Percentiles rank a stretch among this genome's conserved stretches.
Conservation (phyloP, 2,329 filamentous ascomycete species). For the Aspergillus nomiae region DNA sequence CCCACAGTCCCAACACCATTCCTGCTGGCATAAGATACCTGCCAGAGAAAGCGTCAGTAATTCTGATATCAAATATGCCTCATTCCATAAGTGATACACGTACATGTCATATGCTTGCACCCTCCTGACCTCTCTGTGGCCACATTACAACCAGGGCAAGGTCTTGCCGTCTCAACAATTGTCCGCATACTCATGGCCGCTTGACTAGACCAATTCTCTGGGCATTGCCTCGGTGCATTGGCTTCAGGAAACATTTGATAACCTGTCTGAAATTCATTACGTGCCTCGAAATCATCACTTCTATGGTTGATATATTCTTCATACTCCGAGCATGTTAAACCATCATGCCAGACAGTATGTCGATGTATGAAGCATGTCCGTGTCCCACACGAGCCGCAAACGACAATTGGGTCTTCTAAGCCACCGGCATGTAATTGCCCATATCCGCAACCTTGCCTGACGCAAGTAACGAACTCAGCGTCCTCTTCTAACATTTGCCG, state of each 20-base stretch:
- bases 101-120: slow-evolving; percentile 22
- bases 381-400: slow-evolving; percentile 19
- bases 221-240: neutral
- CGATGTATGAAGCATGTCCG: slow-evolving; percentile 22
- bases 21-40: slow-evolving; percentile 18
- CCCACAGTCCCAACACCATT: slow-evolving; percentile 25
- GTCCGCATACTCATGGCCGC: slow-evolving; percentile 9
- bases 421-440: slow-evolving; percentile 22
- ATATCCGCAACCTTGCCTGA: slow-evolving; percentile 17
- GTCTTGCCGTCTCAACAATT: slow-evolving; percentile 11
- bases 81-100: neutral
- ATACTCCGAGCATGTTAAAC: slow-evolving; percentile 20
- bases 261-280: neutral
- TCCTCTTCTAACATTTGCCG: slow-evolving; percentile 19
- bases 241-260: neutral
- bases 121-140: slow-evolving; percentile 17
- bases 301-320: slow-evolving; percentile 2
- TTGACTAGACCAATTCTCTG: slow-evolving; percentile 3
- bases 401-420: slow-evolving; percentile 18
- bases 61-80: neutral
- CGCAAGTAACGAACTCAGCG: slow-evolving; percentile 19
- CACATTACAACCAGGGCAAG: slow-evolving; percentile 17
- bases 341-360: slow-evolving; percentile 18
- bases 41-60: slow-evolving; percentile 6
- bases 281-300: neutral